These are phyloP conservation scores for Fusarium anguioides DNA, from an alignment of 2,329 filamentous ascomycete genomes.

Conservation along the genomic window DNA sequence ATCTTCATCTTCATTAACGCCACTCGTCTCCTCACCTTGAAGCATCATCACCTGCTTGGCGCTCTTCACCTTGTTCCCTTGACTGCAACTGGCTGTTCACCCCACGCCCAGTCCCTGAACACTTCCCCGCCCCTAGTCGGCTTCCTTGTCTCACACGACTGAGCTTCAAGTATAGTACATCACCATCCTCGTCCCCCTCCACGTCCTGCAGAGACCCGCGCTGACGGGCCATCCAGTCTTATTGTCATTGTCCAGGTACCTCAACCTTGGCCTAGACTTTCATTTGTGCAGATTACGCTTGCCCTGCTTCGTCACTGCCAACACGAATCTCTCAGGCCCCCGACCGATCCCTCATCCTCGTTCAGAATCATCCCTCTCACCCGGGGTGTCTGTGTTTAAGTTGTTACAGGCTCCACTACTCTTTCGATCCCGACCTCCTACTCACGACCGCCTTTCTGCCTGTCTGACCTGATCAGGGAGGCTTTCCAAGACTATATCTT, in stretches of 20 bases:
- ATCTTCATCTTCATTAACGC: constrained; percentile 30
- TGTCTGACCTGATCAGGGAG: constrained; percentile 40
- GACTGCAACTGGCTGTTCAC: constrained; percentile 26
- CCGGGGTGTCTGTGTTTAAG: constrained; percentile 33
- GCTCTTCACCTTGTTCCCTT: constrained; percentile 43
- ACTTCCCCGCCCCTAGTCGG: constrained; percentile 20
- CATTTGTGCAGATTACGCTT: constrained; percentile 22
- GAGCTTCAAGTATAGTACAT: constrained; percentile 31
- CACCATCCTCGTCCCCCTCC: constrained; percentile 12
- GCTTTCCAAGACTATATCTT: constrained; percentile 40
- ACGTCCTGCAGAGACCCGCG: constrained; percentile 35
- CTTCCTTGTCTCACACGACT: constrained; percentile 26
- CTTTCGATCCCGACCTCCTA: constrained; percentile 42
- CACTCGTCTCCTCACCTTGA: constrained; percentile 47
- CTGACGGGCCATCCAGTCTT: constrained; percentile 37
- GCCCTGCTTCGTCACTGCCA: constrained; percentile 21
- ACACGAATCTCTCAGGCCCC: constrained; percentile 28
- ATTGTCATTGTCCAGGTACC: constrained; percentile 14
- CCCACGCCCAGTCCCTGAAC: constrained; percentile 38
- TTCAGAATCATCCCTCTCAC: constrained; percentile 32
- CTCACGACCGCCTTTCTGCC: constrained; percentile 44
- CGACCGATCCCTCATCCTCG: constrained; percentile 28
- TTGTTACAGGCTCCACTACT: constrained; percentile 39
- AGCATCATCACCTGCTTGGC: constrained; percentile 37
- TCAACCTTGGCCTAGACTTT: constrained; percentile 3